Percentiles rank a stretch among this genome's conserved stretches.
phyloP scores from a whole-genome alignment of 75 land plant species.

The Picea glauca region DNA sequence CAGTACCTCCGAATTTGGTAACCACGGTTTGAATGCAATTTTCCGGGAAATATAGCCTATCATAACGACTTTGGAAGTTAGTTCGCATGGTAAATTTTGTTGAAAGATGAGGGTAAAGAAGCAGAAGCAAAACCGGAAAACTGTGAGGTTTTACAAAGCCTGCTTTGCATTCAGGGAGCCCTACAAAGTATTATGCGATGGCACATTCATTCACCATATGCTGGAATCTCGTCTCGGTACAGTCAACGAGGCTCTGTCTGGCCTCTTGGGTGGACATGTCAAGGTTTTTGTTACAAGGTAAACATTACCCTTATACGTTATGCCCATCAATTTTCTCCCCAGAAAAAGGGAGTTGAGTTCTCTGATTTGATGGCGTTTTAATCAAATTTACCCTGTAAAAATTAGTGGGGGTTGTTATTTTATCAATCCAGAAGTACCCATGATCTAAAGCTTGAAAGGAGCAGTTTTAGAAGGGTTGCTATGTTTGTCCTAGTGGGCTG shows the following conservation, averaged over 20 bases:
- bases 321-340: background rate
- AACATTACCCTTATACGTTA: background rate
- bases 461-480: too few relatives aligned
- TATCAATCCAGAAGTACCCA: background rate
- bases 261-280: slow-evolving; percentile 48
- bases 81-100: too few relatives aligned
- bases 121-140: slow-evolving; percentile 72
- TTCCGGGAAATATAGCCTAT: too few relatives aligned
- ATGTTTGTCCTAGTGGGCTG: too few relatives aligned
- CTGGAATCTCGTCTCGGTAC: slow-evolving; percentile 20
- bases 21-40: too few relatives aligned
- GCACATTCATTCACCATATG: slow-evolving; percentile 58
- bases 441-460: too few relatives aligned
- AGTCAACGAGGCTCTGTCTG: slow-evolving; percentile 38
- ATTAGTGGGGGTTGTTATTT: background rate
- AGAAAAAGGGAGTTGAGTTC: background rate
- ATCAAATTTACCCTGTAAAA: background rate
- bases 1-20: too few relatives aligned
- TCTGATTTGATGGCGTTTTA: background rate
- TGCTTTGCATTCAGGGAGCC: slow-evolving; percentile 94
- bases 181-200: slow-evolving; percentile 87
- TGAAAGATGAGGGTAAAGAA: slow-evolving; percentile 75
- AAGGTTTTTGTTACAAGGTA: slow-evolving; percentile 82
- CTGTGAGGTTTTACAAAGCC: slow-evolving; percentile 73
- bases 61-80: too few relatives aligned